phyloP scores from a whole-genome alignment of 148 eudicot species.

The Pharnaceum exiguum region DNA sequence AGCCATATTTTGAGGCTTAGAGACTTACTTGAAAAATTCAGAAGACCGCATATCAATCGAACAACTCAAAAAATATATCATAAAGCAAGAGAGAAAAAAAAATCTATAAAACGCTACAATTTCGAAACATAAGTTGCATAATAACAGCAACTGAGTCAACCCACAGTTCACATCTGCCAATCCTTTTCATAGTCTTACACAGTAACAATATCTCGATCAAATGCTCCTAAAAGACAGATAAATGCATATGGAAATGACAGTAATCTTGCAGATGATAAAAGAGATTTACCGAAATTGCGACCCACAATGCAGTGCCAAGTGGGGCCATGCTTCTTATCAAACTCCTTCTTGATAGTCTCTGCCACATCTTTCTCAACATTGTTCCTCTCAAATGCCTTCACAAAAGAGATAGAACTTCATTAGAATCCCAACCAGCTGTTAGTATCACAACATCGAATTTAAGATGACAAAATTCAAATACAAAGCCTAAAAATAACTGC shows the following conservation, averaged over 20 bases:
- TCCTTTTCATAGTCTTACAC: no score
- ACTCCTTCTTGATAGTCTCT: conserved; percentile 88
- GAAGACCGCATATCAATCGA: no score
- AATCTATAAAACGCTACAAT: no score
- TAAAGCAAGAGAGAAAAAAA: no score
- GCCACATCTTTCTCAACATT: conserved; percentile 97
- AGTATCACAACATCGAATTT: neutral
- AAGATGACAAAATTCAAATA: neutral
- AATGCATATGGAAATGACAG: neutral
- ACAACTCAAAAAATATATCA: no score
- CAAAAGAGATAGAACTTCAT: neutral
- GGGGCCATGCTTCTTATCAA: conserved; percentile 84
- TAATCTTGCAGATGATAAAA: neutral
- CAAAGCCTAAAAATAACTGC: neutral
- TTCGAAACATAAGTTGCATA: no score
- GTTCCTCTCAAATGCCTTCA: conserved; percentile 80
- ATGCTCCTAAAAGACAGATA: neutral
- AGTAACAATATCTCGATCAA: no score
- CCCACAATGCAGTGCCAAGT: conserved; percentile 99
- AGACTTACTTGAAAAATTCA: no score
- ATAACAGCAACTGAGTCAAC: no score
- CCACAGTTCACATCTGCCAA: no score
- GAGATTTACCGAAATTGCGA: conserved; percentile 75
- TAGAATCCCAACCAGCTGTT: no score
- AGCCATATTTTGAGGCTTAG: no score